These are phyloP conservation scores for Calocera cornea DNA, from an alignment of 768 basidiomycete species.

Conservation along the genomic window DNA sequence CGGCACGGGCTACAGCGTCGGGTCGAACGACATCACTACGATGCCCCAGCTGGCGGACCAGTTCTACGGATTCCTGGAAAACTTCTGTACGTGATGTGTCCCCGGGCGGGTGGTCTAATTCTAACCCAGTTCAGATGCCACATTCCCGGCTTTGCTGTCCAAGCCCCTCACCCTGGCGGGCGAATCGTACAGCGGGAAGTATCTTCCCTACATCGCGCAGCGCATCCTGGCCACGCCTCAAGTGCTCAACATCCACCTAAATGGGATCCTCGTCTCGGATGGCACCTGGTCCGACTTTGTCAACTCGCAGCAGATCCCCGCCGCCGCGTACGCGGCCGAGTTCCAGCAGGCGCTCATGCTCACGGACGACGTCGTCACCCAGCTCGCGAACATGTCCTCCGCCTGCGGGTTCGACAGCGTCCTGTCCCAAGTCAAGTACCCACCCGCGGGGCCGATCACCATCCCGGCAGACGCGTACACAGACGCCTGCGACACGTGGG, in stretches of 20 bases:
- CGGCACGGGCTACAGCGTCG: slow-evolving; percentile 66
- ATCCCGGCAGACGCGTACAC: slow-evolving; percentile 6
- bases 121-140: neutral
- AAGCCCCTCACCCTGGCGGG: slow-evolving; percentile 11
- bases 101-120: neutral
- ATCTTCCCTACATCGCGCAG: slow-evolving; percentile 12
- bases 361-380: neutral
- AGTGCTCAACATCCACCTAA: slow-evolving; percentile 7
- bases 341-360: neutral
- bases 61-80: slow-evolving; percentile 10
- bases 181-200: slow-evolving; percentile 6
- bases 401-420: slow-evolving; percentile 1
- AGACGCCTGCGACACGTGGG: slow-evolving; percentile 6
- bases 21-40: slow-evolving; percentile 39
- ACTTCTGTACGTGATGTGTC: slow-evolving; percentile 7
- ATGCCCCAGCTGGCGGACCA: slow-evolving; percentile 10
- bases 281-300: slow-evolving; percentile 2
- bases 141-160: slow-evolving; percentile 9
- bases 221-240: slow-evolving; percentile 9
- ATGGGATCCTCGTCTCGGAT: slow-evolving; percentile 12
- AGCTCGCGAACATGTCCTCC: neutral
- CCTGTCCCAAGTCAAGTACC: slow-evolving; percentile 8
- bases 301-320: neutral
- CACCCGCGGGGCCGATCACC: slow-evolving; percentile 2
- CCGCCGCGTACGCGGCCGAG: neutral